Evolutionary conservation across 495 filamentous ascomycete genomes (phyloP).

Genomic region (Xeromyces bisporus): DNA sequence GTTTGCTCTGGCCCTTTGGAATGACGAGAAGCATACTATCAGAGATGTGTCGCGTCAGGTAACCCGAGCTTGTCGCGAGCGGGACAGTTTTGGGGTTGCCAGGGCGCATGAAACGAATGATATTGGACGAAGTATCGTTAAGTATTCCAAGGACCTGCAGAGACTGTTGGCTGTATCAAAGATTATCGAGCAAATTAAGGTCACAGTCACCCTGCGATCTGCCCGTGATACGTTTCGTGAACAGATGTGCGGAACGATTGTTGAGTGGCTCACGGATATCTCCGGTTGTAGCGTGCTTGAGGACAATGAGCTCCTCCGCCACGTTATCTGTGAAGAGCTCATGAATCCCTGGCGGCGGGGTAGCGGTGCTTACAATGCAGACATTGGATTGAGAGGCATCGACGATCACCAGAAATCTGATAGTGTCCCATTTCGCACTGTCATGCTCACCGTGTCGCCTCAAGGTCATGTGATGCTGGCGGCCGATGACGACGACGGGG

Average conservation of each 20-base stretch:
- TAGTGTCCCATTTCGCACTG: slow-evolving; percentile 14
- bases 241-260: slow-evolving; percentile 95
- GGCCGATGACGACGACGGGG: slow-evolving; percentile 32
- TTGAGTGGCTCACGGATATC: slow-evolving; percentile 92
- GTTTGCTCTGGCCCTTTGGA: slow-evolving; percentile 85
- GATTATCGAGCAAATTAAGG: slow-evolving; percentile 85
- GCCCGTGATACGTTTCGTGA: slow-evolving; percentile 88
- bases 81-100: slow-evolving; percentile 46
- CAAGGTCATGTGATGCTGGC: slow-evolving; percentile 25
- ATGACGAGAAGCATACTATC: slow-evolving; percentile 96
- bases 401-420: slow-evolving; percentile 63
- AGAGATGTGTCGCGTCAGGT: slow-evolving; percentile 82
- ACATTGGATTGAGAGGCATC: slow-evolving; percentile 70
- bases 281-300: slow-evolving; percentile 70
- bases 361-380: slow-evolving; percentile 66
- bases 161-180: slow-evolving; percentile 57
- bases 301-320: slow-evolving; percentile 64
- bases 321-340: slow-evolving; percentile 76
- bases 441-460: slow-evolving; percentile 22
- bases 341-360: slow-evolving; percentile 73
- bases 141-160: slow-evolving; percentile 52
- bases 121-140: slow-evolving; percentile 68
- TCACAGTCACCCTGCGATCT: slow-evolving; percentile 89
- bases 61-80: slow-evolving; percentile 67
- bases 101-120: slow-evolving; percentile 77